A percentile compares a stretch with the other conserved stretches of the same genome.
Evolutionary conservation across 73 alveolate genomes (phyloP).

Genomic region (Tetrahymena borealis): DNA sequence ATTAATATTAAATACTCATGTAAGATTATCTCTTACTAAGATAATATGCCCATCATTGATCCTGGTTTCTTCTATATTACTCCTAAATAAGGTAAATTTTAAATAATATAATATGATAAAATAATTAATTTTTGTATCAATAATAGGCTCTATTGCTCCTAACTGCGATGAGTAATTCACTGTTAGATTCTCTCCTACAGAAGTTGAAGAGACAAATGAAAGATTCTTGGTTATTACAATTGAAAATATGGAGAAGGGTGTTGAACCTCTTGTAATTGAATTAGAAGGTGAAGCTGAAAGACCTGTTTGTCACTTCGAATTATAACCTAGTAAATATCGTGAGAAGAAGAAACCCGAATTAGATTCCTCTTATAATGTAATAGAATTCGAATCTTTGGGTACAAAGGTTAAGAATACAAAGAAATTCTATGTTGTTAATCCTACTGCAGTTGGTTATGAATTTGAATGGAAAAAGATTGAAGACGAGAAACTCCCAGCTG

Average conservation of each 20-base stretch:
- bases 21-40: slow-evolving; percentile 66
- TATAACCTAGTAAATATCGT: slow-evolving; percentile 74
- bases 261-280: slow-evolving; percentile 83
- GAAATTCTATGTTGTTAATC: slow-evolving; percentile 98
- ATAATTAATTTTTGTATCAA: not conserved
- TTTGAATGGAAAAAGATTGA: slow-evolving; percentile 93
- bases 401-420: slow-evolving; percentile 94
- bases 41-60: slow-evolving; percentile 78
- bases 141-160: slow-evolving; percentile 84
- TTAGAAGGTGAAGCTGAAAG: slow-evolving; percentile 95
- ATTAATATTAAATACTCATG: slow-evolving; percentile 81
- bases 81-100: slow-evolving; percentile 68
- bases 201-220: slow-evolving; percentile 85
- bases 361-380: slow-evolving; percentile 69
- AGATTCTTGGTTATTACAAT: slow-evolving; percentile 83
- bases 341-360: slow-evolving; percentile 92
- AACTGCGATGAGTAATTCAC: slow-evolving; percentile 92
- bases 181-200: slow-evolving; percentile 92
- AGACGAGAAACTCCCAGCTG: slow-evolving; percentile 66
- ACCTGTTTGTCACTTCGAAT: slow-evolving; percentile 96
- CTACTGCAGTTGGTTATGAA: slow-evolving; percentile 98
- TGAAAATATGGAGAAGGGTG: slow-evolving; percentile 80
- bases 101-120: too few relatives aligned
- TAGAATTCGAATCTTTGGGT: slow-evolving; percentile 98
- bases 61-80: slow-evolving; percentile 89